phyloP scores from a whole-genome alignment of 2,329 filamentous ascomycete genomes.

The Geosmithia morbida region DNA sequence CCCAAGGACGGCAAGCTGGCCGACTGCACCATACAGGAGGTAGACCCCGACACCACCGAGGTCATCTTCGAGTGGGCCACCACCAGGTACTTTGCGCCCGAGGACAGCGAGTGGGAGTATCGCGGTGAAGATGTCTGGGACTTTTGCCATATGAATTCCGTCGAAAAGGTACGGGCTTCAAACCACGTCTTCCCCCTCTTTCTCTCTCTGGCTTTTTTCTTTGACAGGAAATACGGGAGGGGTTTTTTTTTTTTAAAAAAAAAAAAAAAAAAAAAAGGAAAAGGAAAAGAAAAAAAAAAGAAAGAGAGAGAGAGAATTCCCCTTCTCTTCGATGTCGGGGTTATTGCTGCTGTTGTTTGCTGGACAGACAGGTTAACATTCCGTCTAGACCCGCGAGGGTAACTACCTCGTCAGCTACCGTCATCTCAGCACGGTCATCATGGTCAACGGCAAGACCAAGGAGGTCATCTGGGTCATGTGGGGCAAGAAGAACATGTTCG shows the following conservation, averaged over 20 bases:
- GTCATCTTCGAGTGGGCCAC: conserved; percentile 21
- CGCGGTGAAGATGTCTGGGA: conserved; percentile 15
- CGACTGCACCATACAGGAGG: conserved; percentile 22
- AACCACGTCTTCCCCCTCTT: too few relatives aligned
- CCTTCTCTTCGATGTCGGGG: too few relatives aligned
- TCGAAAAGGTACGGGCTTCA: conserved; percentile 13
- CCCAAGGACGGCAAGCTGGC: conserved; percentile 12
- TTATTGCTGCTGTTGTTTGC: too few relatives aligned
- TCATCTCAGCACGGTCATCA: conserved; percentile 13
- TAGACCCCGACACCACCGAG: conserved; percentile 18
- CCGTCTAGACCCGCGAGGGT: conserved; percentile 10
- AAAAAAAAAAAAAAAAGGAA: too few relatives aligned
- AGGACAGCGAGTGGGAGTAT: conserved; percentile 10
- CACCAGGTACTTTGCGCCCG: conserved; percentile 12
- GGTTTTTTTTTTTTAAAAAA: too few relatives aligned
- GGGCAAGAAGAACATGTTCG: conserved; percentile 17
- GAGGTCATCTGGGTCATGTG: conserved; percentile 19
- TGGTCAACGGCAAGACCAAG: conserved; percentile 13
- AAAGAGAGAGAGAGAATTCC: too few relatives aligned
- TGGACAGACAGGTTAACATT: too few relatives aligned
- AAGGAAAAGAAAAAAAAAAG: too few relatives aligned
- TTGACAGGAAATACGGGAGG: too few relatives aligned
- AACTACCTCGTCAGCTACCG: conserved; percentile 21
- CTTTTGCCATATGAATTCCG: conserved; percentile 22
- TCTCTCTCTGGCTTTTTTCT: too few relatives aligned